Evolutionary conservation across 331 rosid genomes (phyloP), one percentile per base, ranked within the genome.

Genomic region (Telfairia occidentalis): DNA sequence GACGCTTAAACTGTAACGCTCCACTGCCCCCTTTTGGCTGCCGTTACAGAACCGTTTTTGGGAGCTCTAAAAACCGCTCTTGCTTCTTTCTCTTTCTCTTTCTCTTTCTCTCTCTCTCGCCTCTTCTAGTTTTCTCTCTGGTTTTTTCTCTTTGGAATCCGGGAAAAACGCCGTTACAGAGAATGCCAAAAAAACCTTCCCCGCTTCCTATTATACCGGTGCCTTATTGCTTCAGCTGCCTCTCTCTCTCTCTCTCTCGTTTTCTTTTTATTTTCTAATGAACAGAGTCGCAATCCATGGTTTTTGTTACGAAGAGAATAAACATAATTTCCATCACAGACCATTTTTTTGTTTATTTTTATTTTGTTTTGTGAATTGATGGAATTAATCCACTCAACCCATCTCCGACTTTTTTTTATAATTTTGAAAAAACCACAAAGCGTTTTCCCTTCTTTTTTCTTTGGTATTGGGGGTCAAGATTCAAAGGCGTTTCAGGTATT

Each of bases 141-240:
- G 46, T 7, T 5, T 59, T 32, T 7, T 42, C 54, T 49, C 11
- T 59, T 45, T 21, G 65, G 82, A 82, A 80, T 76, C 82, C 54
- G 71, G 81, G 76, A 24, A 86, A 79, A 81, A 84, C 88, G 86
- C 79, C 90, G 90, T 86, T 78, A 77, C 83, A 45, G 28, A 32
- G 82, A 81, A 79, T 79, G 80, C 74, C 80, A 74, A 77, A 73
- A 73, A 66, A 52, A 74, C 82, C 75, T 82, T 82, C 72, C 84
- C 78, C 89, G 83, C 86, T 81, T 84, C 89, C 78, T 84, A 81
- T 84, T 73, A 76, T 54, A 80, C 77, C 52, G 78, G 82, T 83
- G 71, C 86, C 78, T 38, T 50, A 77, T 72, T 42, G 79, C 79
- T 77, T 72, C 34, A 79, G 54, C 76, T 78, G 76, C 63, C 43